Evolutionary conservation across 179 eudicot species (phyloP).

Genomic region (Vitellaria paradoxa): DNA sequence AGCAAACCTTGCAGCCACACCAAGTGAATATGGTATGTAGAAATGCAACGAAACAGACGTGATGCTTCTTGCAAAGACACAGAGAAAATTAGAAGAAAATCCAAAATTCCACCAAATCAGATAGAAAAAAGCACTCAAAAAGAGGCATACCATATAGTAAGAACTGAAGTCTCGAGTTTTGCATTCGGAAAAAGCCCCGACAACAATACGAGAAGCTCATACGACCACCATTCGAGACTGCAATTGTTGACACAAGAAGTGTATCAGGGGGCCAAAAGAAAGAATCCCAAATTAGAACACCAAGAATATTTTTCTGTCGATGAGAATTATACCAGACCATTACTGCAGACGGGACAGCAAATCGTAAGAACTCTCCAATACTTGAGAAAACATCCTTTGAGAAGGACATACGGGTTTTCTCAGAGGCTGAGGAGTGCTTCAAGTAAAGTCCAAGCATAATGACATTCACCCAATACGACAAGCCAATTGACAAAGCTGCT

Average conservation of each 20-base stretch:
- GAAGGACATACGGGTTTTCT: conserved; percentile 19
- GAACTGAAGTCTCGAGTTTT: conserved; percentile 50
- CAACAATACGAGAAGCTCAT: conserved; percentile 42
- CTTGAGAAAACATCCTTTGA: conserved; percentile 22
- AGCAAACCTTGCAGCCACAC: conserved; percentile 55
- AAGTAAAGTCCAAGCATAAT: conserved; percentile 28
- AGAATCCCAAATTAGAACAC: background rate
- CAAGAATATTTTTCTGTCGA: background rate
- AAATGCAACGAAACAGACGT: conserved; percentile 41
- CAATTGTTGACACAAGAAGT: background rate
- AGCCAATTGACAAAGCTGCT: conserved; percentile 30
- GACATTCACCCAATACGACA: conserved; percentile 32
- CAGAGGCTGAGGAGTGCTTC: conserved; percentile 22
- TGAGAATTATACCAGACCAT: conserved; percentile 29
- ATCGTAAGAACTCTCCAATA: conserved; percentile 25
- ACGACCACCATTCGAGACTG: conserved; percentile 65
- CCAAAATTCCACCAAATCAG: background rate
- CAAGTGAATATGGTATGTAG: conserved; percentile 44
- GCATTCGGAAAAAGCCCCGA: conserved; percentile 58
- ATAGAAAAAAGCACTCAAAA: background rate
- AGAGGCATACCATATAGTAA: conserved; percentile 39
- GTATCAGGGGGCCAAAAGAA: background rate
- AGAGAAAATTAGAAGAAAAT: conserved; percentile 8
- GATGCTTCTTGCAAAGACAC: conserved; percentile 25
- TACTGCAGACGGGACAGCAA: conserved; percentile 30